Conservation (phyloP, 257 asterid species). For the Mitragyna speciosa region DNA sequence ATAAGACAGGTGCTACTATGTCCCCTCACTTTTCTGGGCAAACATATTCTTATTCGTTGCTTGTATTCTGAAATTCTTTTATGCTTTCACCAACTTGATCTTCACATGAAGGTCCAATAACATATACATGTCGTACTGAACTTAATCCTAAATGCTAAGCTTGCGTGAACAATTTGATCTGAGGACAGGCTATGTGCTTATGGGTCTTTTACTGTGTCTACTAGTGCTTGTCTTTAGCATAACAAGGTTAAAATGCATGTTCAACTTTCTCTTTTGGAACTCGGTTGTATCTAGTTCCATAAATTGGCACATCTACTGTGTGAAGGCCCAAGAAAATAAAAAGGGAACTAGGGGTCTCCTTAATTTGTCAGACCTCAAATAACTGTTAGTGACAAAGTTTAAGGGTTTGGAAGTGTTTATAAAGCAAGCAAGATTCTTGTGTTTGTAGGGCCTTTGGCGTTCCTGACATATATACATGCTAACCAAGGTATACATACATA, state of each 20-base stretch:
- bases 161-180: neutral
- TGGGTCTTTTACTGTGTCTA: neutral
- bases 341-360: too few species aligned
- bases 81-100: neutral
- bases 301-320: neutral
- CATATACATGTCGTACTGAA: too few species aligned
- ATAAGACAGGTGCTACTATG: too few species aligned
- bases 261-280: neutral
- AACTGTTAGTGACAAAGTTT: neutral
- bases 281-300: neutral
- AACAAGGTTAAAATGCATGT: neutral
- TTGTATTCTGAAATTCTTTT: neutral
- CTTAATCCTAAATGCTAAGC: neutral
- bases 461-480: constrained; percentile 17
- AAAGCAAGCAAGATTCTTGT: constrained; percentile 20
- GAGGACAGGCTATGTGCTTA: neutral
- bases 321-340: neutral
- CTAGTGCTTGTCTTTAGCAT: neutral
- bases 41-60: neutral
- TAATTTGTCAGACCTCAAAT: constrained; percentile 1
- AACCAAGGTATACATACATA: neutral
- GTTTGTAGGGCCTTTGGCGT: constrained; percentile 19
- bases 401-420: constrained; percentile 8
- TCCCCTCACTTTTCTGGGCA: neutral
- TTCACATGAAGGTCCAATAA: neutral